Evolutionary conservation across 305 asterid species (phyloP), one percentile per base, ranked within the genome.

Genomic region (Salvia sclarea): DNA sequence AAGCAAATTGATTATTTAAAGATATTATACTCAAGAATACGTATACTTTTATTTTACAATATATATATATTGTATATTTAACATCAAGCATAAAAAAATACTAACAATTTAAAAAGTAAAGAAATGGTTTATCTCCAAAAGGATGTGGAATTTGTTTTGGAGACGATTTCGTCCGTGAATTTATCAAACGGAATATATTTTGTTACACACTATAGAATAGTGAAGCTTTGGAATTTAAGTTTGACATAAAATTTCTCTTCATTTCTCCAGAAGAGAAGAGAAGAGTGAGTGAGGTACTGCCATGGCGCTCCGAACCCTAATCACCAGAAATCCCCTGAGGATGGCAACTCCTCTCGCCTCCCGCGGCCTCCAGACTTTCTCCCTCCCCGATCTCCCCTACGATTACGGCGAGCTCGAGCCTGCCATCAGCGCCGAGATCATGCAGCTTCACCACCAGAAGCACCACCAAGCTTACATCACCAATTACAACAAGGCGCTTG

Each of bases 371-470:
- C 92, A 85, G 75, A 88, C 96, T 38, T 78, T 81, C 84, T 54
- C 87, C 6, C 85, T 91, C 22, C 96, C 97, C 50, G 95, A 91
- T 80, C 92, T 91, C 18, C 60, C 91, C 3, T 91, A 91, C 82
- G 96, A 88, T 58, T 91, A 88, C 76, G 96, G 95, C 48, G 95
- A 89, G 0, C 84, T 91, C 8, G 93, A 86, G 72, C 96, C 96
- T 38, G 95, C 88, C 25, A 86, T 91, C 44, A 86, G 88, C 78
- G 95, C 84, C 64, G 96, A 91, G 31, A 91, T 91, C 60, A 91
- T 91, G 97, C 86, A 88, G 76, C 81, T 88, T 58, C 97, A 91
- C 79, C 96, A 91, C 81, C 91, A 88, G 83, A 91, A 91, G 80
- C 97, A 91, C 65, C 97, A 91, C 63, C 97, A 88, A 80, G 68